phyloP scores from a whole-genome alignment of 352 stramenopile genomes.

The Globisporangium rhizosaccharum region DNA sequence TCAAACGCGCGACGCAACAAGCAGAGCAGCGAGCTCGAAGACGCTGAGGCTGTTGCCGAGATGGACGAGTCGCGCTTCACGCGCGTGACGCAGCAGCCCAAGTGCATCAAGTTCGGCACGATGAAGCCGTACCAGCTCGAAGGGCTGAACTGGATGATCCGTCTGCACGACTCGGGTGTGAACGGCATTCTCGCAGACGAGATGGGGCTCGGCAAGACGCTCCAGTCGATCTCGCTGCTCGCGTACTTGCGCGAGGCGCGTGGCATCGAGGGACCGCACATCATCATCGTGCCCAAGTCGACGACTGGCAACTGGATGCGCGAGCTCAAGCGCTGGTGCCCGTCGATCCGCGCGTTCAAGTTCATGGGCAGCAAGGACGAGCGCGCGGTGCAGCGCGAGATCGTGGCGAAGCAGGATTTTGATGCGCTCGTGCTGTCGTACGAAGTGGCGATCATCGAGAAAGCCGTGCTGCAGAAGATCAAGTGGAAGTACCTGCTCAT shows the following conservation, averaged over 20 bases:
- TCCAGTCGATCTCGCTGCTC: conserved; percentile 98
- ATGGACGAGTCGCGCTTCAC: conserved; percentile 82
- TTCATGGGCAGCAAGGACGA: conserved; percentile 96
- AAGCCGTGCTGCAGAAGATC: conserved; percentile 89
- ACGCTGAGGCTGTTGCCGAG: conserved; percentile 63
- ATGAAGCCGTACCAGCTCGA: conserved; percentile 89
- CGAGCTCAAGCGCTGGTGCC: conserved; percentile 97
- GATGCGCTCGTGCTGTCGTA: conserved; percentile 91
- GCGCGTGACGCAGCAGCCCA: conserved; percentile 75
- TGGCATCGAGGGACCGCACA: conserved; percentile 93
- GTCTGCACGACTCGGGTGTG: conserved; percentile 89
- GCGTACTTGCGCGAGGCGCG: conserved; percentile 94
- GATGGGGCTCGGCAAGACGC: conserved; percentile 92
- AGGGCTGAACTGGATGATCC: conserved; percentile 90
- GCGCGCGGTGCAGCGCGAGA: conserved; percentile 89
- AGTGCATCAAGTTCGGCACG: conserved; percentile 78
- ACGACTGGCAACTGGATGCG: conserved; percentile 99
- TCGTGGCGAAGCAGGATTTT: conserved; percentile 82
- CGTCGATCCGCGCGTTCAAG: conserved; percentile 90
- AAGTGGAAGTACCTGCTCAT: conserved; percentile 97
- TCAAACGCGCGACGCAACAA: conserved; percentile 54
- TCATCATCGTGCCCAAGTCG: conserved; percentile 98
- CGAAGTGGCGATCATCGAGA: conserved; percentile 95
- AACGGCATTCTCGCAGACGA: conserved; percentile 85
- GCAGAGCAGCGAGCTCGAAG: conserved; percentile 48